A percentile compares a stretch with the other conserved stretches of the same genome.
Evolutionary conservation across 164 flowering plant species (phyloP).

Genomic region (Houttuynia cordata): DNA sequence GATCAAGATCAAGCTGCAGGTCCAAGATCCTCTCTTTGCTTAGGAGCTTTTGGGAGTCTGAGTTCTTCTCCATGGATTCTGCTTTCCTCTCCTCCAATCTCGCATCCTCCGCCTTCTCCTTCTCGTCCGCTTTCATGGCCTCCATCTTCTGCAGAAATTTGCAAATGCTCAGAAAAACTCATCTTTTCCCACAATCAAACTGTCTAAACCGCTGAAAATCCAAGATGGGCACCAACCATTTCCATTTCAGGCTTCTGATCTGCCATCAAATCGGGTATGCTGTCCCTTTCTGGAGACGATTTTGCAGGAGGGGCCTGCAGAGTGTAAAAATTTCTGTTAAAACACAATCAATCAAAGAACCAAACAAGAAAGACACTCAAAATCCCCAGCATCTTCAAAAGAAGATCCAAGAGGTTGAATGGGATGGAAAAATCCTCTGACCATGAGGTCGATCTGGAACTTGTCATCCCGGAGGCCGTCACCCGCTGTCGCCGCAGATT

Average conservation of each 20-base stretch:
- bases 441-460: constrained; percentile 93
- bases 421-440: constrained; percentile 17
- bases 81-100: constrained; percentile 22
- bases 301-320: constrained; percentile 52
- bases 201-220: not conserved
- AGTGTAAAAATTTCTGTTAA: not conserved
- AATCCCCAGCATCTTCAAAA: not conserved
- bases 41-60: constrained; percentile 24
- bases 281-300: constrained; percentile 65
- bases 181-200: not conserved
- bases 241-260: constrained; percentile 34
- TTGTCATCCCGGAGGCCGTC: constrained; percentile 50
- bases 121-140: constrained; percentile 19
- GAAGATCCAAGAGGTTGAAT: not conserved
- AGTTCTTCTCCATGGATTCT: constrained; percentile 18
- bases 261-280: constrained; percentile 17
- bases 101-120: constrained; percentile 16
- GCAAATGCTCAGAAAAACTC: not conserved
- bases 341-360: not conserved
- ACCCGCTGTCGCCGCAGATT: constrained; percentile 12
- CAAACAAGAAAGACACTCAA: not conserved
- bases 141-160: constrained; percentile 17
- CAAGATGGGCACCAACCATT: constrained; percentile 28
- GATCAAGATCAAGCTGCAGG: constrained; percentile 44
- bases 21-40: constrained; percentile 34